phyloP scores from a whole-genome alignment of 805 yeast species.

The Suhomyces kilbournensis region DNA sequence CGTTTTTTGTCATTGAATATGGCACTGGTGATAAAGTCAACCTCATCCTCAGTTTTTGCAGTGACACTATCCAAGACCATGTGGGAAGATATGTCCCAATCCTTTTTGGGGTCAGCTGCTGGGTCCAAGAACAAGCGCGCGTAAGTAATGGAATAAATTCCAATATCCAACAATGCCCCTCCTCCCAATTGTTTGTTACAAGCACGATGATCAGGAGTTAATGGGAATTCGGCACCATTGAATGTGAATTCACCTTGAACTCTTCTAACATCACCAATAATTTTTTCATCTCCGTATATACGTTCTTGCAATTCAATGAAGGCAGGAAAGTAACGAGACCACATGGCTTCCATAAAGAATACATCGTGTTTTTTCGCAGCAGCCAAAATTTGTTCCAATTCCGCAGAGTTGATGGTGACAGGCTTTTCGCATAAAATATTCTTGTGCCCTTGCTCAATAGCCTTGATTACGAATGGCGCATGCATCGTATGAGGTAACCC shows the following conservation, averaged over 20 bases:
- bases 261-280: constrained; percentile 47
- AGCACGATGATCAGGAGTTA: constrained; percentile 38
- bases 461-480: constrained; percentile 41
- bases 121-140: constrained; percentile 38
- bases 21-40: constrained; percentile 41
- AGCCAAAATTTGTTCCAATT: constrained; percentile 39
- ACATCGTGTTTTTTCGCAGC: constrained; percentile 43
- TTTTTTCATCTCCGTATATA: constrained; percentile 37
- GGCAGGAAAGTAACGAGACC: constrained; percentile 56
- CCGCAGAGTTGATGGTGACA: constrained; percentile 45
- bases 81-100: constrained; percentile 23
- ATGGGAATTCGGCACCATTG: constrained; percentile 25
- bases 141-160: constrained; percentile 51
- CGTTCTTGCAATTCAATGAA: constrained; percentile 29
- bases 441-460: constrained; percentile 45
- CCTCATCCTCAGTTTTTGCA: constrained; percentile 34
- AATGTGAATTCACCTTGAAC: constrained; percentile 43
- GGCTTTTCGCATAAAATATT: constrained; percentile 59
- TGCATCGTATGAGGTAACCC: constrained; percentile 57
- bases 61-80: constrained; percentile 26
- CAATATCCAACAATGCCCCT: constrained; percentile 56
- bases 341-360: constrained; percentile 58
- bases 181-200: constrained; percentile 45
- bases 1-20: constrained; percentile 39
- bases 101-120: constrained; percentile 7